Percentiles rank a stretch among this genome's conserved stretches.
These are phyloP conservation scores for Trametes gibbosa DNA, from an alignment of 768 basidiomycete species.

Conservation along the genomic window DNA sequence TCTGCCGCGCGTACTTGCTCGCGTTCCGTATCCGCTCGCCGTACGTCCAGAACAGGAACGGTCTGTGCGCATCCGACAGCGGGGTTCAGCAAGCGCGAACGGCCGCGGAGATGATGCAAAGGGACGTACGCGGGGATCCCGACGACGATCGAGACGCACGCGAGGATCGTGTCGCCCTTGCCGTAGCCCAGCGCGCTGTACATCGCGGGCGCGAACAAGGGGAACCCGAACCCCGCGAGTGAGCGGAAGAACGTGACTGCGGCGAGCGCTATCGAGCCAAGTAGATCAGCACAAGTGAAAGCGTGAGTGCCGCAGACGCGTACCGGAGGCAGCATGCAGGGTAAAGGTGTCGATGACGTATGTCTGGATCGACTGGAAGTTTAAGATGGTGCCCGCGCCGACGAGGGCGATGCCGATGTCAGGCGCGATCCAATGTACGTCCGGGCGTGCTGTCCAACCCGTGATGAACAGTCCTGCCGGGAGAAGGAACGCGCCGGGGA, in stretches of 20 bases:
- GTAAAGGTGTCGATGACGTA: conserved; percentile 70
- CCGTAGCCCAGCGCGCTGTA: conserved; percentile 65
- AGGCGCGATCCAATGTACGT: conserved; percentile 66
- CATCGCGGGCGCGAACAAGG: conserved; percentile 74
- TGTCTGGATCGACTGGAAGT: conserved; percentile 61
- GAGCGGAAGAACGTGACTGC: conserved; percentile 63
- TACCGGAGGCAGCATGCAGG: conserved; percentile 64
- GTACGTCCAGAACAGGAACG: conserved; percentile 43
- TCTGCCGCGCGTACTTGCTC: conserved; percentile 15
- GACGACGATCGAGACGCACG: conserved; percentile 51
- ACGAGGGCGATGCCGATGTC: conserved; percentile 61
- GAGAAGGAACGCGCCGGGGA: conserved; percentile 55
- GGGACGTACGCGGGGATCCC: conserved; percentile 52
- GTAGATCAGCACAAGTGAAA: not conserved
- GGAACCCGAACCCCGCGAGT: conserved; percentile 71
- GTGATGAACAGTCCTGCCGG: conserved; percentile 67
- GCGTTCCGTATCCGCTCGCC: conserved; percentile 45
- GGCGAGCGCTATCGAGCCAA: conserved; percentile 50
- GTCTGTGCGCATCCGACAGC: conserved; percentile 30
- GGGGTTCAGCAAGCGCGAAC: conserved; percentile 33
- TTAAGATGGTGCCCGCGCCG: conserved; percentile 56
- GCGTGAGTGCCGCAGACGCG: conserved; percentile 6
- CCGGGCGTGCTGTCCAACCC: conserved; percentile 64
- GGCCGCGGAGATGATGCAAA: not conserved
- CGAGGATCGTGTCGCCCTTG: conserved; percentile 65